Base-by-base conservation (phyloP, 306 rosid genomes). In the Lupinus albus region DNA sequence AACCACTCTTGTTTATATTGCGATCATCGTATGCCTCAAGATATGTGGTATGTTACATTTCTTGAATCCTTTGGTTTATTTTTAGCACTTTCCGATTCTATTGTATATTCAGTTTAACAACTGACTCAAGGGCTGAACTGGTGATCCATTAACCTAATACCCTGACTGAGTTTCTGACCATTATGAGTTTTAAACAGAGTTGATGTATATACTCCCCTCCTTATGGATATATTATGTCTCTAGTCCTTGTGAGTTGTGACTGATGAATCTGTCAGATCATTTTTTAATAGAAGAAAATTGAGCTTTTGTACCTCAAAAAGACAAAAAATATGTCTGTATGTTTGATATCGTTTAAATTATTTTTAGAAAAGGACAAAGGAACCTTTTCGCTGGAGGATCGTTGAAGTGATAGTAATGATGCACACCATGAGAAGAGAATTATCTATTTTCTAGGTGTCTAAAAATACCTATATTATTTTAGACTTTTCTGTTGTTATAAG, bases 11-110 rank as follows among this genome's bases (percentile, higher is more conserved):
- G 78, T 94, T 94, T 70, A 56, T 94, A 47, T 81, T 83, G 68
- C 84, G 99, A 81, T 94, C 97, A 60, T 88, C 92, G n/a, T 68
- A 45, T 64, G 86, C 89, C 71, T 85, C 97, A 53, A 84, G 88
- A 86, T 88, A 86, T 65, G 99, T 94, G 96, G 99, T 90, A 86
- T 42, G 72, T 64, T 18, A 8, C 67, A 53, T 80, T 67, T 77
- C 68, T 73, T 49, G 50, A 64, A 39, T 42, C 51, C 28, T 36
- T 76, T 50, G 48, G 44, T 78, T 49, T 11, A 2, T 68, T 38
- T 66, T 14, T 72, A 52, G 75, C 42, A 54, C 48, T 53, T 41
- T 12, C 30, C 12, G 12, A 21, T 42, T 53, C 28, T 16, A 41
- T 17, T 33, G 38, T 33, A 36, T 36, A 36, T 36, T 10, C 42